Conservation (phyloP, 202 grass and related monocot genomes). For the Saccharum hybrid region DNA sequence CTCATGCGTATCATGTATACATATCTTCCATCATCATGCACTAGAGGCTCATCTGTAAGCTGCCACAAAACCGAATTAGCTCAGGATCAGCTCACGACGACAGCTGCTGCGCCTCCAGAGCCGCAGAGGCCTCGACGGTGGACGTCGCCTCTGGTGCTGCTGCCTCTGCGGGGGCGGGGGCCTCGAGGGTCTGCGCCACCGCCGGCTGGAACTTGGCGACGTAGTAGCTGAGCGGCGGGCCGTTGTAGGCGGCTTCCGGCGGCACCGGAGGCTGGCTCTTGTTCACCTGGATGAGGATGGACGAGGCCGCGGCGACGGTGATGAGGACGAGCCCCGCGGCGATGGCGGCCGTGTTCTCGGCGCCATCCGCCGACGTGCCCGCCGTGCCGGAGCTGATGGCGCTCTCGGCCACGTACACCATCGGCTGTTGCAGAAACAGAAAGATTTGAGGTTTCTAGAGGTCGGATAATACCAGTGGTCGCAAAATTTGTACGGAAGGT, state of each 20-base stretch:
- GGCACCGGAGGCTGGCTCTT: constrained; percentile 66
- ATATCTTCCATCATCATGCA: neutral
- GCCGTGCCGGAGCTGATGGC: constrained; percentile 77
- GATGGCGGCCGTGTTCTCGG: constrained; percentile 81
- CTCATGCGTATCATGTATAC: neutral
- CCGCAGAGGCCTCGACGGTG: constrained; percentile 37
- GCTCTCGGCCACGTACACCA: constrained; percentile 88
- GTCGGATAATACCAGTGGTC: too few relatives aligned
- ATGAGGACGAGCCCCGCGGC: constrained; percentile 64
- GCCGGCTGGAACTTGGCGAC: constrained; percentile 79
- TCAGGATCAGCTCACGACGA: constrained; percentile 54
- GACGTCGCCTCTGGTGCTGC: constrained; percentile 31
- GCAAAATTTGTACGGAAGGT: too few relatives aligned
- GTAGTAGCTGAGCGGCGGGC: constrained; percentile 98
- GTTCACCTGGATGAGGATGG: constrained; percentile 74
- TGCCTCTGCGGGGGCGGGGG: constrained; percentile 51
- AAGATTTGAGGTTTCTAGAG: too few relatives aligned
- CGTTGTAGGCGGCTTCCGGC: constrained; percentile 52
- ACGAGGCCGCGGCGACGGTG: constrained; percentile 60
- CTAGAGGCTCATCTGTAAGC: constrained; percentile 13
- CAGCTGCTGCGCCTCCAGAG: neutral
- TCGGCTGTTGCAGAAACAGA: constrained; percentile 50
- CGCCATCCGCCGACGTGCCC: constrained; percentile 72
- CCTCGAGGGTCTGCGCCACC: constrained; percentile 41
- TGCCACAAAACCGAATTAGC: constrained; percentile 29